Conservation (phyloP, 192 early-diverging fungal genomes). For the Backusella circina region DNA sequence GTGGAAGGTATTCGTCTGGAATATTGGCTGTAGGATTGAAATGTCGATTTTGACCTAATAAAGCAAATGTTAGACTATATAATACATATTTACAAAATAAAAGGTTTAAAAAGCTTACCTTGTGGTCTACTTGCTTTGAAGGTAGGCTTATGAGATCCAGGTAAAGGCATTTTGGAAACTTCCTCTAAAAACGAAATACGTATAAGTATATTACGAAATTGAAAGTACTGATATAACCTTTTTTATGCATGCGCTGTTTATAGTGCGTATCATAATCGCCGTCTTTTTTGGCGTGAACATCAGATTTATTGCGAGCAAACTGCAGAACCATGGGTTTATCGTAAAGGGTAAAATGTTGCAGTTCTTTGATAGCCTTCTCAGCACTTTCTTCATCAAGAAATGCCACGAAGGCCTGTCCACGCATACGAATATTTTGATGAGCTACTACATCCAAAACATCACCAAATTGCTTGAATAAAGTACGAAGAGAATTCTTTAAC, state of each 20-base stretch:
- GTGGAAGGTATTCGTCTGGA: conserved; percentile 74
- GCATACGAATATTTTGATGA: conserved; percentile 75
- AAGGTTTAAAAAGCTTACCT: not conserved
- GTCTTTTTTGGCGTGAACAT: conserved; percentile 63
- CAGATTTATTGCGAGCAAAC: conserved; percentile 49
- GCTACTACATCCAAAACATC: conserved; percentile 78
- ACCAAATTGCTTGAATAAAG: conserved; percentile 84
- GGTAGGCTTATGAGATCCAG: conserved; percentile 29
- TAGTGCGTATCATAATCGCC: conserved; percentile 69
- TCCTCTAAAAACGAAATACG: conserved; percentile 6
- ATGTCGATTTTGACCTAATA: not conserved
- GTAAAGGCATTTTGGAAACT: conserved; percentile 16
- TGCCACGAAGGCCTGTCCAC: conserved; percentile 93
- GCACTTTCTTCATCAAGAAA: conserved; percentile 75
- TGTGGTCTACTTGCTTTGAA: conserved; percentile 20
- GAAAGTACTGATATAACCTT: conserved; percentile 44
- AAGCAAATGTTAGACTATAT: not conserved
- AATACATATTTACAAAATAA: too few species aligned
- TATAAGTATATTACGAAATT: not conserved
- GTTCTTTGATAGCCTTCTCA: conserved; percentile 71
- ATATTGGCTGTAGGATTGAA: conserved; percentile 32
- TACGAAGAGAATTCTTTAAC: conserved; percentile 66
- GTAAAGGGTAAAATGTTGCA: conserved; percentile 82
- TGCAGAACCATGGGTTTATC: conserved; percentile 82
- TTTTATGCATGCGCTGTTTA: conserved; percentile 49